Evolutionary conservation across 371 early-diverging fungal genomes (phyloP).

Genomic region (Smittium culicis): DNA sequence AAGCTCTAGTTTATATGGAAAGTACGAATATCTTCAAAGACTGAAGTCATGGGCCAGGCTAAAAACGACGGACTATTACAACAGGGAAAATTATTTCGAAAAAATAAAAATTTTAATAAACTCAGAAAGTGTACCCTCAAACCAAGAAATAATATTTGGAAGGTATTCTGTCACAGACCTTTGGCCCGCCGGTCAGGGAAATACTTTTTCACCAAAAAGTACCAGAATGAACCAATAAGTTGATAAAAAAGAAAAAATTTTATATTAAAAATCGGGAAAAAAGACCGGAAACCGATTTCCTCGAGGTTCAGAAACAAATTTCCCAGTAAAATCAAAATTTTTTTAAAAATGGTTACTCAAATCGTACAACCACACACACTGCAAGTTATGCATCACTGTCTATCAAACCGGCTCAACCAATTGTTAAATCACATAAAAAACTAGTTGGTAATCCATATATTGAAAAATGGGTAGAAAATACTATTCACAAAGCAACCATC

Average conservation of each 20-base stretch:
- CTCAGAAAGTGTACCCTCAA: neutral
- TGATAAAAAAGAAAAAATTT: neutral
- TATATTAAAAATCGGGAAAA: neutral
- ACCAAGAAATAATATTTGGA: neutral
- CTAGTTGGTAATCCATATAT: neutral
- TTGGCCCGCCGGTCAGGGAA: neutral
- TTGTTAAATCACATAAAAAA: neutral
- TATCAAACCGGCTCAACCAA: neutral
- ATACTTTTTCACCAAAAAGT: neutral
- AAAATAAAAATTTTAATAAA: neutral
- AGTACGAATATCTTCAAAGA: neutral
- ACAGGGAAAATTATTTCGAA: neutral
- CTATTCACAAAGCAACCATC: neutral
- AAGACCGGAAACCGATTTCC: neutral
- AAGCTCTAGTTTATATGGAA: neutral
- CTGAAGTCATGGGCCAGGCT: neutral
- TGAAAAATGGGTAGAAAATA: neutral
- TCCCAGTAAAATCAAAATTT: too few relatives aligned
- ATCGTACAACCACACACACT: neutral
- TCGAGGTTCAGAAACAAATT: neutral
- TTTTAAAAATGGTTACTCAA: neutral
- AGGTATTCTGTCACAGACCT: neutral
- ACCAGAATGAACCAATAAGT: neutral
- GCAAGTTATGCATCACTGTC: neutral
- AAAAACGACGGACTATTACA: neutral